Evolutionary conservation across 2,329 filamentous ascomycete species (phyloP).

Genomic region (Juglanconis sp.): DNA sequence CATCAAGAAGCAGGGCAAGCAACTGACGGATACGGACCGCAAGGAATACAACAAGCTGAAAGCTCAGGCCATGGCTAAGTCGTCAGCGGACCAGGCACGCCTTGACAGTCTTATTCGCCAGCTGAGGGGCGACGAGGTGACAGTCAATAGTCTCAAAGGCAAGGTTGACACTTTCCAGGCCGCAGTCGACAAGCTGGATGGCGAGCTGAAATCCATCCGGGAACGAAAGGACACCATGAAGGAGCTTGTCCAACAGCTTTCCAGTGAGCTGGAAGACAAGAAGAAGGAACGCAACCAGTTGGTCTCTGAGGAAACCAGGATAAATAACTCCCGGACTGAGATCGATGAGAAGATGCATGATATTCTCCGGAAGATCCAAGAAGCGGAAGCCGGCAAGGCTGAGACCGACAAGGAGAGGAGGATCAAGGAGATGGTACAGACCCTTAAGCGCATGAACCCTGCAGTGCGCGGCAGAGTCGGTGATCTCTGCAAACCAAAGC

Average conservation of each 20-base stretch:
- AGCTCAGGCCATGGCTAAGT: constrained; percentile 79
- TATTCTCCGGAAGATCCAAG: constrained; percentile 73
- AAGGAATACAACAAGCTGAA: constrained; percentile 85
- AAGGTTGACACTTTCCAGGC: constrained; percentile 79
- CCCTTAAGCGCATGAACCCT: constrained; percentile 85
- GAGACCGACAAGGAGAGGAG: constrained; percentile 79
- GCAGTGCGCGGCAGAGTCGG: constrained; percentile 88
- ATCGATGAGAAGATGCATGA: constrained; percentile 89
- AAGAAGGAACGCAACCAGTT: constrained; percentile 87
- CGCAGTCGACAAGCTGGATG: constrained; percentile 69
- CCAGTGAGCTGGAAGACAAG: constrained; percentile 76
- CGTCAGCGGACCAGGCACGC: constrained; percentile 76
- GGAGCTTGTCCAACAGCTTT: constrained; percentile 62
- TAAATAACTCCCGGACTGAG: constrained; percentile 79
- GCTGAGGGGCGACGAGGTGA: constrained; percentile 86
- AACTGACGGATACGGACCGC: constrained; percentile 80
- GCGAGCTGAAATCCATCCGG: constrained; percentile 65
- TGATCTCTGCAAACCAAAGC: constrained; percentile 90
- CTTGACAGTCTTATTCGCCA: constrained; percentile 85
- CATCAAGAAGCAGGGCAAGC: constrained; percentile 80
- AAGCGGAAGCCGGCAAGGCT: constrained; percentile 79
- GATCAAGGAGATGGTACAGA: constrained; percentile 78
- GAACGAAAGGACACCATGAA: constrained; percentile 66
- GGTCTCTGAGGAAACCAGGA: constrained; percentile 77
- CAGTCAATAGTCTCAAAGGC: constrained; percentile 81